Base-by-base conservation (phyloP, 129 eudicot species). In the Tagetes erecta region DNA sequence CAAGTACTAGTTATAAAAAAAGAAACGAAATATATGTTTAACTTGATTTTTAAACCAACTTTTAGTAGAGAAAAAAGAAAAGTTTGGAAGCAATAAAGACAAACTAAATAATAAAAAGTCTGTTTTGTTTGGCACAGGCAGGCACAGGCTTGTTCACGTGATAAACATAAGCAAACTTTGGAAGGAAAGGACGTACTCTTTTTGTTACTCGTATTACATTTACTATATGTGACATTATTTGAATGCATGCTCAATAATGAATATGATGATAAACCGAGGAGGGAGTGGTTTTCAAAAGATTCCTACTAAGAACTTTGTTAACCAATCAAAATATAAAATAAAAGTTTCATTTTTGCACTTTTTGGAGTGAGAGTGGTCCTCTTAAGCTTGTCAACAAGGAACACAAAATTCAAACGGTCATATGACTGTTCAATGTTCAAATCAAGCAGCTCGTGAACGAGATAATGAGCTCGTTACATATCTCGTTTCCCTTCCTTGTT, bases 91-190 rank as follows among this genome's bases (percentile, higher is more conserved):
- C 50, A 8, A 56, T 39, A 41, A 64, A 39, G 76, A 72, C 77
- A 72, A 56, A 55, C 9, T 57, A 27, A 8, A 31, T 33, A 45
- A 39, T 34, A 20, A 47, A 40, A 50, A 72, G 55, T 20, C 76
- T 72, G 37, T 41, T 57, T 55, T 56, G 51, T 72, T 56, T 56
- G 52, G 55, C 44, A 33, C 56, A 72, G 45, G 57, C 14, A 33
- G 55, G 58, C 44, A 57, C 44, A 20, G 27, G 27, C 27, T 20
- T 42, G 56, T 57, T 72, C 77, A 58, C 68, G 57, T 58, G 77
- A 41, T 57, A 31, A n/a, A 12, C 30, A 13, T 57, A 37, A 20
- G 67, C 27, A 31, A 56, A 31, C 49, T 71, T 56, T 38, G 1
- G n/a, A 40, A 55, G 20, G 66, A 46, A 20, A 7, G 27, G 33